Evolutionary conservation across 768 basidiomycete genomes (phyloP).

Genomic region (Phanerochaete carnosa): DNA sequence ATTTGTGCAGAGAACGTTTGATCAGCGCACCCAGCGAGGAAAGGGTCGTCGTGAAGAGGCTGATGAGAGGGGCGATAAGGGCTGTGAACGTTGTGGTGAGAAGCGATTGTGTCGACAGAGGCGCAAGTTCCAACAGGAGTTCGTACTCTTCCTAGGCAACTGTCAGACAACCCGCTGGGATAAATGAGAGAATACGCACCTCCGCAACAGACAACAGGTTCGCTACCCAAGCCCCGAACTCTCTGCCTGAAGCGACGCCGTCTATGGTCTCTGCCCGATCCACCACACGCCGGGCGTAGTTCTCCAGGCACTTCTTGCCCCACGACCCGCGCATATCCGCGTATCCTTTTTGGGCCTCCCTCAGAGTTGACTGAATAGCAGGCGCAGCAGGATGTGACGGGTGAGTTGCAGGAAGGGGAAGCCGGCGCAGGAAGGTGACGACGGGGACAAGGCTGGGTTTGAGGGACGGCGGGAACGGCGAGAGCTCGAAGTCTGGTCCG

Average conservation of each 20-base stretch:
- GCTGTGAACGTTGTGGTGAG: slow-evolving; percentile 58
- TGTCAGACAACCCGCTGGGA: background rate
- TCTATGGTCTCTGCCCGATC: slow-evolving; percentile 71
- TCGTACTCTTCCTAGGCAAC: slow-evolving; percentile 59
- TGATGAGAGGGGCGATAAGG: slow-evolving; percentile 62
- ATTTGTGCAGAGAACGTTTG: slow-evolving; percentile 75
- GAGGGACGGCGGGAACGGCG: slow-evolving; percentile 53
- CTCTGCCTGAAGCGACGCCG: slow-evolving; percentile 60
- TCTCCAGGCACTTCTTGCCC: slow-evolving; percentile 72
- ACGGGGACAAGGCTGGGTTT: slow-evolving; percentile 57
- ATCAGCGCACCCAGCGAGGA: slow-evolving; percentile 60
- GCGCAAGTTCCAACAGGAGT: slow-evolving; percentile 60
- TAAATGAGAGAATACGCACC: slow-evolving; percentile 33
- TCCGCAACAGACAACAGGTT: slow-evolving; percentile 63
- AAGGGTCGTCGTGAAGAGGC: slow-evolving; percentile 63
- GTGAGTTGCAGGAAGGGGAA: slow-evolving; percentile 76
- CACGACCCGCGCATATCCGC: slow-evolving; percentile 85
- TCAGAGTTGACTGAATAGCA: slow-evolving; percentile 59
- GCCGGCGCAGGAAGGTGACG: slow-evolving; percentile 63
- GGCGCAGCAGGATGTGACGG: slow-evolving; percentile 78
- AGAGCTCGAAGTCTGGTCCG: slow-evolving; percentile 50
- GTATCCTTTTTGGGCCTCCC: slow-evolving; percentile 78
- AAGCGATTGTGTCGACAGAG: slow-evolving; percentile 47
- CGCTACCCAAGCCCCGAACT: slow-evolving; percentile 71
- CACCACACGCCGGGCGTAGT: slow-evolving; percentile 62